Base-by-base conservation (phyloP, 306 rosid genomes). In the Begonia masoniana region DNA sequence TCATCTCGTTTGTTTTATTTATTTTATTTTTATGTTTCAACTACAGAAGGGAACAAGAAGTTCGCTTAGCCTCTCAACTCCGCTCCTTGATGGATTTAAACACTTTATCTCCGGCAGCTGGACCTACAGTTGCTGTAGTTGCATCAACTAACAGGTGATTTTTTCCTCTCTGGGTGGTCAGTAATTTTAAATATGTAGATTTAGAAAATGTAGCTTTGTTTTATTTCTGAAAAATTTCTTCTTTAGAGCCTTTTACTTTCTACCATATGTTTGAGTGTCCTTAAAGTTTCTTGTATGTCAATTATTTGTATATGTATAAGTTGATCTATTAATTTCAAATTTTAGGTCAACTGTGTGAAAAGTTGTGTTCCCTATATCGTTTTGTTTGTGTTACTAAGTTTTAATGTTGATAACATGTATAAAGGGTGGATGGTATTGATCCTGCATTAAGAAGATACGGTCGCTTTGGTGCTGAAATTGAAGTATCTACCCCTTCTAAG, bases 91-190 rank as follows among this genome's bases (percentile, higher is more conserved):
- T 85, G 94, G 97, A 91, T 66, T 62, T 81, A 36, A 82, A 65
- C 59, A 79, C 67, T 52, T 76, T 73, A 50, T 69, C 80, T 48
- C 58, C 76, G 8, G 26, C 62, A 17, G 74, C 72, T 47, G 64
- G 59, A 24, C 74, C 84, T 10, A 83, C 78, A 43, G 75, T 85
- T 49, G 82, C 75, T 14, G 92, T 91, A 46, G 88, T 91, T 78
- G 97, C 97, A 57, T 76, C 97, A 53, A 81, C 97, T 62, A 85
- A 89, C 76, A 89, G 95, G 97, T 89, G 58, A 41, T 16, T 12
- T 15, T 45, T 43, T 6, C 24, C 24, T 21, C 24, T 21, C 0
- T 2, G 24, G n/a, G 24, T 21, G 24, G 24, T 21, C 24, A 21
- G 24, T 21, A 1, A 21, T 21, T 21, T 1, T 1, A 21, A 2